These are phyloP conservation scores for Mortierella sp. DNA, from an alignment of 371 early-diverging fungal species.

Conservation along the genomic window DNA sequence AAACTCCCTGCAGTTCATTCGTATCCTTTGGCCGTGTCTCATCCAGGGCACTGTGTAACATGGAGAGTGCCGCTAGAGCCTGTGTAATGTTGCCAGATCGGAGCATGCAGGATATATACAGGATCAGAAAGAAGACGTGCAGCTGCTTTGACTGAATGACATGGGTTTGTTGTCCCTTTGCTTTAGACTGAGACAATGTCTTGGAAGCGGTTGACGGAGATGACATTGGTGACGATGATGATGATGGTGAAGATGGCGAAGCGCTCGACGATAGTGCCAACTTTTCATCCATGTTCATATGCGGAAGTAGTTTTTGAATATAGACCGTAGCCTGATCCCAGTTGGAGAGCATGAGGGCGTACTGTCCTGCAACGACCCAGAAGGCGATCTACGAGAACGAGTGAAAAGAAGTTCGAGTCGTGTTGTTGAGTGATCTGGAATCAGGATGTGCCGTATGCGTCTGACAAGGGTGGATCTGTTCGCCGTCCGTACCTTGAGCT, in stretches of 20 bases:
- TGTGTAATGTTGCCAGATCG: slow-evolving; percentile 29
- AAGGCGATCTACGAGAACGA: slow-evolving; percentile 41
- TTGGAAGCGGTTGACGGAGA: neutral
- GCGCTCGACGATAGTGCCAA: neutral
- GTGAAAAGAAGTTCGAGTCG: too few relatives aligned
- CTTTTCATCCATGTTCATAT: slow-evolving; percentile 22
- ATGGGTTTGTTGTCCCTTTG: neutral
- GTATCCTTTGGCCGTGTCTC: slow-evolving; percentile 31
- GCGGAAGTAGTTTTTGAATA: slow-evolving; percentile 25
- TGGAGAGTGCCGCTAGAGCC: slow-evolving; percentile 24
- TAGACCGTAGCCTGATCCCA: slow-evolving; percentile 40
- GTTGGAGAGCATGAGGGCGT: slow-evolving; percentile 41
- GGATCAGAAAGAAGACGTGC: slow-evolving; percentile 40
- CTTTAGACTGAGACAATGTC: neutral
- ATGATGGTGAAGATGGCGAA: neutral
- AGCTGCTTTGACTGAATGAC: slow-evolving; percentile 37
- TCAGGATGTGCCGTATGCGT: too few relatives aligned
- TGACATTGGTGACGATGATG: slow-evolving; percentile 1
- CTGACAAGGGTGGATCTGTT: too few relatives aligned
- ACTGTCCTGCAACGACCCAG: slow-evolving; percentile 50
- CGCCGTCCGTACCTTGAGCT: slow-evolving; percentile 25
- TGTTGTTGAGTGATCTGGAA: too few relatives aligned
- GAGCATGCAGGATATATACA: slow-evolving; percentile 43
- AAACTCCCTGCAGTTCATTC: slow-evolving; percentile 42
- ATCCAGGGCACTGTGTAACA: slow-evolving; percentile 32